These are phyloP conservation scores for Chlorophyllum brunneum DNA, from an alignment of 768 basidiomycete genomes.

Conservation along the genomic window DNA sequence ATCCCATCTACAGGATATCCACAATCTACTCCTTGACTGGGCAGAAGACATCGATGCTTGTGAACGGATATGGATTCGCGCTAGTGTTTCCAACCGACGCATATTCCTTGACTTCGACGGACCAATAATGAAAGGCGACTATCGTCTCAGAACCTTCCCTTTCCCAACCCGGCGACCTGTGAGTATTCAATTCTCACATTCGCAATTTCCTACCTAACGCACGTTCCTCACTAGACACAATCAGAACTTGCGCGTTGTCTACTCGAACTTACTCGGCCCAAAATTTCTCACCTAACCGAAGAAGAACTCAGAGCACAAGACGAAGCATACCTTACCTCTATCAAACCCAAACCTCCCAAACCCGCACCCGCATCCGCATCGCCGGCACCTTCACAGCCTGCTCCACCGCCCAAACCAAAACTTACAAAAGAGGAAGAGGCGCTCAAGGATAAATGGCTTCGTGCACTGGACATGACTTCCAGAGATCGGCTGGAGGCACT, in stretches of 20 bases:
- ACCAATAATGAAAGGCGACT: conserved; percentile 76
- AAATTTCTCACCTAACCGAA: conserved; percentile 83
- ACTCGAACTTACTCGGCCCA: conserved; percentile 78
- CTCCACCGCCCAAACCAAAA: conserved; percentile 50
- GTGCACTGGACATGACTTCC: conserved; percentile 87
- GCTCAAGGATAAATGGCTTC: conserved; percentile 73
- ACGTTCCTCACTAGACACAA: conserved; percentile 61
- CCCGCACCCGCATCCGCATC: conserved; percentile 32
- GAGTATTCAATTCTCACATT: conserved; percentile 28
- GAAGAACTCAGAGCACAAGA: conserved; percentile 82
- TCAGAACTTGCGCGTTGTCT: conserved; percentile 87
- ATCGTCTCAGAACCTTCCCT: conserved; percentile 83
- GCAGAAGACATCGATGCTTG: conserved; percentile 79
- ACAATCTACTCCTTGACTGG: conserved; percentile 81
- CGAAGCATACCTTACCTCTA: conserved; percentile 83
- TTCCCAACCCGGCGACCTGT: conserved; percentile 96
- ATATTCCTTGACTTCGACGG: conserved; percentile 91
- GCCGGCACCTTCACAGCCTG: conserved; percentile 31
- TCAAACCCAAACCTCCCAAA: conserved; percentile 71
- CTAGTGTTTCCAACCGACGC: conserved; percentile 79
- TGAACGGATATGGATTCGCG: conserved; percentile 89
- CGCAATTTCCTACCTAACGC: neutral
- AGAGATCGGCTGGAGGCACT: conserved; percentile 84
- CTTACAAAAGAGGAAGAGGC: conserved; percentile 80
- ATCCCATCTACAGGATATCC: conserved; percentile 66